These are phyloP conservation scores for Trametes villosa DNA, from an alignment of 768 basidiomycete species.

Conservation along the genomic window DNA sequence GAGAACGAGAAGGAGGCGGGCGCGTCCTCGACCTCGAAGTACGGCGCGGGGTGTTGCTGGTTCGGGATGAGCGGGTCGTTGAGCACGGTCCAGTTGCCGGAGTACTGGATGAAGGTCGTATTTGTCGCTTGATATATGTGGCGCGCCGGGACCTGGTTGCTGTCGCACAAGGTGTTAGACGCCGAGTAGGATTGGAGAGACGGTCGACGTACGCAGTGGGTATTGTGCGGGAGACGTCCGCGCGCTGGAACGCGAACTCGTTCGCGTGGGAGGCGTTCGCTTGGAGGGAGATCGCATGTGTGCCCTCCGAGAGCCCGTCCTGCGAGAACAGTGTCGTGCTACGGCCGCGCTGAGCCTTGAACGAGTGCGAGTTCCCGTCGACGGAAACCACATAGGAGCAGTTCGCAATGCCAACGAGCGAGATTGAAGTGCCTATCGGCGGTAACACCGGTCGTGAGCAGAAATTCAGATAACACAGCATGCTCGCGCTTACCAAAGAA, in stretches of 20 bases:
- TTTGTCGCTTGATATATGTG: slow-evolving; percentile 43
- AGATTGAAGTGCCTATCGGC: slow-evolving; percentile 61
- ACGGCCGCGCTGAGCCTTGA: slow-evolving; percentile 22
- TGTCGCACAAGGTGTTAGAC: neutral
- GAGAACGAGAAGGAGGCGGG: slow-evolving; percentile 46
- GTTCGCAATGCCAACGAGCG: slow-evolving; percentile 54
- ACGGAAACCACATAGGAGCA: slow-evolving; percentile 50
- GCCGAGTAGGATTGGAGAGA: neutral
- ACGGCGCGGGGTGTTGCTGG: slow-evolving; percentile 25
- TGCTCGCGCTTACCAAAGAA: slow-evolving; percentile 31
- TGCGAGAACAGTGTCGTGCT: slow-evolving; percentile 46
- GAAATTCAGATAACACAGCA: neutral
- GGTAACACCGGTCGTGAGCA: neutral
- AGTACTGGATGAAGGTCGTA: slow-evolving; percentile 46
- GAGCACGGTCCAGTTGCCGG: slow-evolving; percentile 53
- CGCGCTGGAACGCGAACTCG: slow-evolving; percentile 52
- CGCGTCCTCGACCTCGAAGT: slow-evolving; percentile 34
- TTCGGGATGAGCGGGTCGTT: slow-evolving; percentile 25
- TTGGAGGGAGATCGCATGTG: slow-evolving; percentile 62
- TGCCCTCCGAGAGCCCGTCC: slow-evolving; percentile 45
- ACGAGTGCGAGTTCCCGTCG: slow-evolving; percentile 43
- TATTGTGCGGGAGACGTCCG: slow-evolving; percentile 47
- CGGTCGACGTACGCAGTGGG: slow-evolving; percentile 8
- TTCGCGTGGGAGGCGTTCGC: slow-evolving; percentile 32
- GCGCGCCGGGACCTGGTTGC: slow-evolving; percentile 25